phyloP scores from a whole-genome alignment of 768 basidiomycete species.

The Gloeopeniophorella convolvens region DNA sequence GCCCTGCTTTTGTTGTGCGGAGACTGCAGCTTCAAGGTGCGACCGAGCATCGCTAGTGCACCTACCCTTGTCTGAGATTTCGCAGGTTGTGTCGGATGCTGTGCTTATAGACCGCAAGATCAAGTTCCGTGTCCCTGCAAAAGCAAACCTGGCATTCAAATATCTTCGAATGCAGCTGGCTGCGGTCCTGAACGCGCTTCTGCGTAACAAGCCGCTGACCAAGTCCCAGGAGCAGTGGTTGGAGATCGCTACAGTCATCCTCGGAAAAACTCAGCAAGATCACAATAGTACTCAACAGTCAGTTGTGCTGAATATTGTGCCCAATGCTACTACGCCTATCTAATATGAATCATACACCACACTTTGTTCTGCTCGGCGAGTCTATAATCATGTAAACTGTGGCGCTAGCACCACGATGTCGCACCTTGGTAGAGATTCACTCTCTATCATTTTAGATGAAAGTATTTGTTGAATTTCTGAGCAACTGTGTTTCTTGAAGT shows the following conservation, averaged over 20 bases:
- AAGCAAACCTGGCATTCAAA: slow-evolving; percentile 75
- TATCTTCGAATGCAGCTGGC: slow-evolving; percentile 60
- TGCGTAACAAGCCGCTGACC: slow-evolving; percentile 54
- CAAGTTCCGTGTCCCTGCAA: slow-evolving; percentile 61
- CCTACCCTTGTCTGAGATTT: not conserved
- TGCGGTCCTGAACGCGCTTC: slow-evolving; percentile 54
- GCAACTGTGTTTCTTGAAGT: too few relatives aligned
- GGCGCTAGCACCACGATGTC: too few relatives aligned
- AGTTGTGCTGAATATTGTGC: slow-evolving; percentile 10
- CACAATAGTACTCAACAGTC: not conserved
- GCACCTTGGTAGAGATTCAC: too few relatives aligned
- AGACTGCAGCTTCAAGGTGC: slow-evolving; percentile 82
- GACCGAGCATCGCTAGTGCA: slow-evolving; percentile 14
- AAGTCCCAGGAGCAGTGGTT: slow-evolving; percentile 66
- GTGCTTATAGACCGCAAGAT: slow-evolving; percentile 81
- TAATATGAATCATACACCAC: too few relatives aligned
- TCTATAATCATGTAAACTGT: too few relatives aligned
- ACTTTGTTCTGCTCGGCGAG: too few relatives aligned
- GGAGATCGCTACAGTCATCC: slow-evolving; percentile 54
- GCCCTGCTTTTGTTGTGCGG: slow-evolving; percentile 82
- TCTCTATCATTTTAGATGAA: too few relatives aligned
- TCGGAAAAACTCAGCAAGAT: slow-evolving; percentile 43
- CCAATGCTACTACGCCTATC: too few relatives aligned
- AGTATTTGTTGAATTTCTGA: too few relatives aligned
- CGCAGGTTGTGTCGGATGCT: slow-evolving; percentile 64